Evolutionary conservation across 306 rosid genomes (phyloP).

Genomic region (Acacia acuminata): DNA sequence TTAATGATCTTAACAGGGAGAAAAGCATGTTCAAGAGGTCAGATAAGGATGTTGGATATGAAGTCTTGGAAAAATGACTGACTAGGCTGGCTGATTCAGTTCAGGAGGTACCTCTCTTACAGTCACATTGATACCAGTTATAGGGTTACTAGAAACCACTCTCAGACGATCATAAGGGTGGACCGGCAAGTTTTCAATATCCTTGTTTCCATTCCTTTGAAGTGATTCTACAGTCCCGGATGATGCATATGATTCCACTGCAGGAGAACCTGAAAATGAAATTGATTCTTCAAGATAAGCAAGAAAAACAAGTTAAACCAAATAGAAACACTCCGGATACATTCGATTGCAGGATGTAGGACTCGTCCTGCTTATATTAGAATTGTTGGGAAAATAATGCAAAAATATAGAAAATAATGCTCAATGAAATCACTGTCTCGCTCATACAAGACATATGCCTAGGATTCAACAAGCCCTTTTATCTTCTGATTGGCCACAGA

Average conservation of each 20-base stretch:
- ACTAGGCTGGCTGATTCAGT: constrained; percentile 24
- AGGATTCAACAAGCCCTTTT: background rate
- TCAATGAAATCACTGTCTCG: background rate
- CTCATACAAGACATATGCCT: background rate
- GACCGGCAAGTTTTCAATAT: constrained; percentile 29
- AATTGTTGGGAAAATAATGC: background rate
- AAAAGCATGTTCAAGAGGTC: constrained; percentile 16
- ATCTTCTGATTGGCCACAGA: background rate
- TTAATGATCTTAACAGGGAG: constrained; percentile 8
- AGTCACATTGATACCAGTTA: constrained; percentile 65
- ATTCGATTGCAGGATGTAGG: background rate
- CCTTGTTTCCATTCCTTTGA: constrained; percentile 43
- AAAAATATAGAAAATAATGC: background rate
- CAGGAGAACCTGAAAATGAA: constrained; percentile 44
- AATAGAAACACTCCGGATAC: background rate
- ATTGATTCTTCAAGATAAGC: constrained; percentile 34
- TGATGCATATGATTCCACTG: constrained; percentile 35
- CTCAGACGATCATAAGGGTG: constrained; percentile 75
- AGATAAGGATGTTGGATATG: background rate
- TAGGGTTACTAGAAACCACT: constrained; percentile 63
- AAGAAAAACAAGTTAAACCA: background rate
- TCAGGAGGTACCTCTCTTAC: constrained; percentile 75
- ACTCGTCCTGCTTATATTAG: background rate
- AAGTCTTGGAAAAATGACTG: constrained; percentile 4
- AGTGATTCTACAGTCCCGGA: constrained; percentile 31